A percentile compares a stretch with the other conserved stretches of the same genome.
Evolutionary conservation across 371 early-diverging fungal species (phyloP).

Genomic region (Rhizopus delemar): DNA sequence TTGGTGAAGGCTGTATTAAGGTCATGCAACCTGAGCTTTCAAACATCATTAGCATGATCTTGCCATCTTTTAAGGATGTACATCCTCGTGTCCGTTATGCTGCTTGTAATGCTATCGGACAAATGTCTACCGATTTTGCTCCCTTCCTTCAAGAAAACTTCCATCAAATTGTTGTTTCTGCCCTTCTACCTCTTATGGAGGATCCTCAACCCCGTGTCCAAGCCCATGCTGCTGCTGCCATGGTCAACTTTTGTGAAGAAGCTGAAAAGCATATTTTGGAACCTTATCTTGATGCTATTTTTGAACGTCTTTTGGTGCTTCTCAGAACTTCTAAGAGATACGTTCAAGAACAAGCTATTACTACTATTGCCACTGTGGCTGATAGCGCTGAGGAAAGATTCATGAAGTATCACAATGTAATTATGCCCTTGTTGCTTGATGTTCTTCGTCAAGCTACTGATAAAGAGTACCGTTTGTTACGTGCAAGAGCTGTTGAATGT

Average conservation of each 20-base stretch:
- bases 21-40: slow-evolving; percentile 88
- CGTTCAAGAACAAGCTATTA: slow-evolving; percentile 96
- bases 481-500: slow-evolving; percentile 96
- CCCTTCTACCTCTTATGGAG: slow-evolving; percentile 88
- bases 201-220: slow-evolving; percentile 85
- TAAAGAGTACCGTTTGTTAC: slow-evolving; percentile 85
- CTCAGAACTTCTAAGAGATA: slow-evolving; percentile 81
- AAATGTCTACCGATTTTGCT: slow-evolving; percentile 95
- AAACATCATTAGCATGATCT: slow-evolving; percentile 80
- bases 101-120: slow-evolving; percentile 94
- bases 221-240: slow-evolving; percentile 94
- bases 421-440: slow-evolving; percentile 92
- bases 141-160: slow-evolving; percentile 81
- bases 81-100: slow-evolving; percentile 96
- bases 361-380: slow-evolving; percentile 96
- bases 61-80: slow-evolving; percentile 85
- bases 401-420: slow-evolving; percentile 82
- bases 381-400: slow-evolving; percentile 91
- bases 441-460: slow-evolving; percentile 80
- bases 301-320: slow-evolving; percentile 81
- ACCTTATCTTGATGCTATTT: slow-evolving; percentile 87
- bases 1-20: slow-evolving; percentile 95
- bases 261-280: slow-evolving; percentile 76
- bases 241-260: slow-evolving; percentile 95
- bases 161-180: slow-evolving; percentile 74